phyloP scores from a whole-genome alignment of 1,139 yeast species.

The Scheffersomyces illinoinensis region DNA sequence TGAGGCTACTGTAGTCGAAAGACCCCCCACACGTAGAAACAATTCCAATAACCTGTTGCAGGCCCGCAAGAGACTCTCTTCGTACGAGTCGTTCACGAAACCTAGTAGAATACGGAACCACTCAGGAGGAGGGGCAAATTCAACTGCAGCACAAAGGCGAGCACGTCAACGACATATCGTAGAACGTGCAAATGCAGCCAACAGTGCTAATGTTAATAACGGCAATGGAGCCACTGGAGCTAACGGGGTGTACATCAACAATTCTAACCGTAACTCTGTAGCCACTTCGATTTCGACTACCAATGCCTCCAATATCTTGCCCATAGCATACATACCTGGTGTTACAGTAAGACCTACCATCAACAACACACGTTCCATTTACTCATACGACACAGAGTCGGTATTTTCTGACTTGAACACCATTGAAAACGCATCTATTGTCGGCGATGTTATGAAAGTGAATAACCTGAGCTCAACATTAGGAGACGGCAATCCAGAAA shows the following conservation, averaged over 20 bases:
- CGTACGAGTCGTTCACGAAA: constrained; percentile 48
- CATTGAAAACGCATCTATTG: constrained; percentile 55
- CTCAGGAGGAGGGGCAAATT: neutral
- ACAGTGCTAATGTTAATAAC: constrained; percentile 2
- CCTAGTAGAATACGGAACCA: constrained; percentile 24
- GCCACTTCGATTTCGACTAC: constrained; percentile 67
- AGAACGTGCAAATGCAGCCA: constrained; percentile 12
- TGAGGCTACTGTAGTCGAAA: constrained; percentile 6
- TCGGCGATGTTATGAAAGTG: constrained; percentile 47
- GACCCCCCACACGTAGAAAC: constrained; percentile 9
- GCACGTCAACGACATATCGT: constrained; percentile 17
- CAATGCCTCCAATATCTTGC: constrained; percentile 83
- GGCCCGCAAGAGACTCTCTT: constrained; percentile 33
- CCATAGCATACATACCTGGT: constrained; percentile 95
- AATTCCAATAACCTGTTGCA: constrained; percentile 9
- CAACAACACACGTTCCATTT: constrained; percentile 47
- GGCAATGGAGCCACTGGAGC: neutral
- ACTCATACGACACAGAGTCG: constrained; percentile 52
- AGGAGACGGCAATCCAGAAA: neutral
- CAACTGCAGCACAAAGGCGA: constrained; percentile 13
- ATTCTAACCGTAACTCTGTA: constrained; percentile 41
- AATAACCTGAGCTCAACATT: constrained; percentile 16
- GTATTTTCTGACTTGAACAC: constrained; percentile 53
- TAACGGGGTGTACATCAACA: constrained; percentile 21
- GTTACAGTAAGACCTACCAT: constrained; percentile 67